Conservation (phyloP, 352 stramenopile species). For the Lagenidium giganteum region DNA sequence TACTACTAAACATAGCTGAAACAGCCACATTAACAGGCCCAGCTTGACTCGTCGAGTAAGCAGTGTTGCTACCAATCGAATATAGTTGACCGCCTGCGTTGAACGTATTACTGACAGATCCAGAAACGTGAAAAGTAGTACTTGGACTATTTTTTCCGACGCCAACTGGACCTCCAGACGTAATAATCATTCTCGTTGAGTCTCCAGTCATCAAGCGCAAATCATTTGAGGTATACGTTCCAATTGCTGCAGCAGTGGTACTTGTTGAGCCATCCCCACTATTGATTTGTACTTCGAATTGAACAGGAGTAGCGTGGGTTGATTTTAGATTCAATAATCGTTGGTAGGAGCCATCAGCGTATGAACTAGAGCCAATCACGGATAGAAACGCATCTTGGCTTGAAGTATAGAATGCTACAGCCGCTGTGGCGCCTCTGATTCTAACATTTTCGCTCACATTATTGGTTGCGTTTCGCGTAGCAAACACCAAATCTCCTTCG, state of each 20-base stretch:
- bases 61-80: not conserved
- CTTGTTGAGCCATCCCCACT: not conserved
- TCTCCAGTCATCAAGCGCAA: constrained; percentile 6
- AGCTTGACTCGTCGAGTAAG: constrained; percentile 5
- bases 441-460: too few relatives aligned
- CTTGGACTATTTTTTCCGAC: constrained; percentile 1
- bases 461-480: too few relatives aligned
- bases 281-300: constrained; percentile 4
- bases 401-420: too few relatives aligned
- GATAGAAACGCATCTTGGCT: too few relatives aligned
- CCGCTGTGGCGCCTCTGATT: too few relatives aligned
- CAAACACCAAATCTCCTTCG: too few relatives aligned
- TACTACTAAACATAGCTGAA: not conserved
- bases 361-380: not conserved
- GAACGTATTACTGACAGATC: not conserved
- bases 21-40: too few relatives aligned
- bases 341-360: constrained; percentile 5
- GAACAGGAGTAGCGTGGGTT: constrained; percentile 1
- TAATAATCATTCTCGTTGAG: constrained; percentile 2
- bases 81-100: not conserved
- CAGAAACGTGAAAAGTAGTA: not conserved
- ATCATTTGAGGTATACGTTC: constrained; percentile 2
- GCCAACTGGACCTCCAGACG: constrained; percentile 3
- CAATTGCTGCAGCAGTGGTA: not conserved
- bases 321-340: too few relatives aligned